These are phyloP conservation scores for Botryotinia convoluta DNA, from an alignment of 2,329 filamentous ascomycete species.

Conservation along the genomic window DNA sequence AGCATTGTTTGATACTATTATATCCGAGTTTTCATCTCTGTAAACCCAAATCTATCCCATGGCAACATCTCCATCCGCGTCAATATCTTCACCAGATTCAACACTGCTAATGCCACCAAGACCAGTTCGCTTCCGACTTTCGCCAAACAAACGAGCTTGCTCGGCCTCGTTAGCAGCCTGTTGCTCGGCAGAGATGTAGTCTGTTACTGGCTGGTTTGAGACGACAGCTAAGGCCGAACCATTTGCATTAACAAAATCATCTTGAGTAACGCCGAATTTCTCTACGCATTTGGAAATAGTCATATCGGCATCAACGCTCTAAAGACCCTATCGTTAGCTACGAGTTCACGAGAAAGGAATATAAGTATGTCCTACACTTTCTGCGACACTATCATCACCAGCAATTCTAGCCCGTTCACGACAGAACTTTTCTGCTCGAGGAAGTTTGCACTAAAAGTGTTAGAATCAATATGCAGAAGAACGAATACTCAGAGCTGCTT, in stretches of 20 bases:
- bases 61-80: not conserved
- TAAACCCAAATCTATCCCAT: not conserved
- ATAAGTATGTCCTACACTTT: not conserved
- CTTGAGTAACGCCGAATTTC: rapidly evolving
- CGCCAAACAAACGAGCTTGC: not conserved
- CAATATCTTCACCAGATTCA: not conserved
- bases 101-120: not conserved
- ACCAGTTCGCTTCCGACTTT: not conserved
- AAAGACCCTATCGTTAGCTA: not conserved
- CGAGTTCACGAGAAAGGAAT: too few species aligned
- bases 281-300: rapidly evolving
- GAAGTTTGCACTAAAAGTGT: not conserved
- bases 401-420: not conserved
- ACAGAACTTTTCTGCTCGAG: not conserved
- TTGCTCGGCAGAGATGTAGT: rapidly evolving
- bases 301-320: not conserved
- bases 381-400: not conserved
- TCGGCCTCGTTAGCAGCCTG: not conserved
- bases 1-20: not conserved
- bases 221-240: not conserved
- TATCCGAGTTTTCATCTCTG: not conserved
- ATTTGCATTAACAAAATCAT: not conserved
- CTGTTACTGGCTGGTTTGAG: rapidly evolving
- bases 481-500: not conserved
- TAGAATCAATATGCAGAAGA: not conserved